Evolutionary conservation across 1,139 yeast species (phyloP).

Genomic region (Scheffersomyces titani): DNA sequence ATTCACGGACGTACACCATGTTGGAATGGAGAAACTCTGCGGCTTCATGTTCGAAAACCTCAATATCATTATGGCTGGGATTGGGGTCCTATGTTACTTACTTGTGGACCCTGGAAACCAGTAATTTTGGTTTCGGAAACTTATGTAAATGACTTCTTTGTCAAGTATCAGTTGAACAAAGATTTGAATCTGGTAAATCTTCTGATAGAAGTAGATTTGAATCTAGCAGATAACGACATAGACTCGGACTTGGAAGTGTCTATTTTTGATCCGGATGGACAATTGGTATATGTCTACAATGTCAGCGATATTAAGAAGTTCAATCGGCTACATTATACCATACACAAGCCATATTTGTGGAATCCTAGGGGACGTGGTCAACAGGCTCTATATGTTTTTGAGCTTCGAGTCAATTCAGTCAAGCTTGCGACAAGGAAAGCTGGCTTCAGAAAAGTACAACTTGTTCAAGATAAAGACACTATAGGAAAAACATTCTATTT

Average conservation of each 20-base stretch:
- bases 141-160: not conserved
- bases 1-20: constrained; percentile 19
- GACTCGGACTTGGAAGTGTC: not conserved
- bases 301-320: not conserved
- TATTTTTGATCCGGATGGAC: not conserved
- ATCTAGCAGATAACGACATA: not conserved
- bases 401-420: constrained; percentile 6
- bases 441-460: constrained; percentile 40
- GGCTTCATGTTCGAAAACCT: constrained; percentile 27
- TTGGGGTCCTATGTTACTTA: constrained; percentile 8
- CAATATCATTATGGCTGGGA: constrained; percentile 10
- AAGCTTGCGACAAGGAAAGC: constrained; percentile 13
- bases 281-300: not conserved
- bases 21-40: constrained; percentile 41
- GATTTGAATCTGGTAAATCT: not conserved
- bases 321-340: not conserved
- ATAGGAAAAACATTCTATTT: constrained; percentile 31
- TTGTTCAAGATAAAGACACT: constrained; percentile 35
- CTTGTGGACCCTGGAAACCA: constrained; percentile 8
- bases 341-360: constrained; percentile 33
- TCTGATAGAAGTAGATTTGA: not conserved
- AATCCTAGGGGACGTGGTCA: constrained; percentile 40
- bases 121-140: not conserved
- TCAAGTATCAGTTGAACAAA: not conserved
- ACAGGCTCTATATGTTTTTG: constrained; percentile 32